Base-by-base conservation (phyloP, 805 yeast genomes). In the Sugiyamaella smithiae region DNA sequence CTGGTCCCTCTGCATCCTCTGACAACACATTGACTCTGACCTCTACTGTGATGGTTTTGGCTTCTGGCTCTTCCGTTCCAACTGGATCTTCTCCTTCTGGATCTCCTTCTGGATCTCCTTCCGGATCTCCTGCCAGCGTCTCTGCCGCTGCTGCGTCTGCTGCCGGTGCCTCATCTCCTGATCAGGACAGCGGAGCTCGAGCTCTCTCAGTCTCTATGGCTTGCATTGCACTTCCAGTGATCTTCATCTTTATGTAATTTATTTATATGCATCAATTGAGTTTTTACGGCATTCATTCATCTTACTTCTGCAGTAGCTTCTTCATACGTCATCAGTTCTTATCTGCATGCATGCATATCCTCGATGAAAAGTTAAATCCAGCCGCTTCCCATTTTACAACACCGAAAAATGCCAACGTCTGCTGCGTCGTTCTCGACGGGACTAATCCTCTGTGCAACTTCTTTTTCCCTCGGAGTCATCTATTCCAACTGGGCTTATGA, bases 401-500 rank as follows among this genome's bases (percentile, higher is more conserved):
- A 29, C 28, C 14, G 23, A 37, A 37, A 23, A n/a, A 63, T 63
- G 67, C 66, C 66, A 23, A 63, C 67, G 3, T 43, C 59, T 3
- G 64, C 67, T 8, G 58, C 61, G 23, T 66, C 69, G 22, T 54
- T 54, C 46, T 54, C 67, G 46, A 65, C 65, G n/a, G 66, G 62
- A 24, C 52, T 63, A 36, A 52, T 58, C 20, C 53, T 57, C 17
- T 55, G 59, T 46, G 56, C 93, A 26, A 71, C 85, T 16, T 82
- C 89, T 24, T 91, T 90, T 67, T 76, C 84, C 11, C 73, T 91
- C 50, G 99, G 99, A 25, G 78, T 84, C 20, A 63, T 88, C 41
- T 85, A 79, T 63, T 76, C 85, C 40, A 88, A 88, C 67, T 80
- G 83, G 73, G 85, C 95, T 1, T 93, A 90, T 60, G 96, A 88